phyloP scores from a whole-genome alignment of 768 basidiomycete species.

The Tylopilus felleus region DNA sequence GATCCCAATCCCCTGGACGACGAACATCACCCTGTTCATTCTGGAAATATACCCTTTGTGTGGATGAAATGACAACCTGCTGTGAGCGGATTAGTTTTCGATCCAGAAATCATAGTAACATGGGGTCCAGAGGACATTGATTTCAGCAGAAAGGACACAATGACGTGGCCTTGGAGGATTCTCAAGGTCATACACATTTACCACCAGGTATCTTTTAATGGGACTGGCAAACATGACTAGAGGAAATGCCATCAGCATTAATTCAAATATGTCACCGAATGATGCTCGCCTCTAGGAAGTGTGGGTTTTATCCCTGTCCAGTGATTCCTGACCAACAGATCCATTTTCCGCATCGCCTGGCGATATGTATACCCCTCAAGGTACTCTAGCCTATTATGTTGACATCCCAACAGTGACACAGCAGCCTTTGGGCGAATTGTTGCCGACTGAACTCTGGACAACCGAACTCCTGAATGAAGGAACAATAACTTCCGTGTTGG shows the following conservation, averaged over 20 bases:
- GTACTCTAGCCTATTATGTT: neutral
- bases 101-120: too few relatives aligned
- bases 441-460: neutral
- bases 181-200: neutral
- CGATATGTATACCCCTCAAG: neutral
- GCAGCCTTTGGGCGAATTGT: neutral
- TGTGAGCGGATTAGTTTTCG: slow-evolving; percentile 1
- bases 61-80: slow-evolving; percentile 12
- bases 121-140: slow-evolving; percentile 11
- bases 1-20: too few relatives aligned
- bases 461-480: neutral
- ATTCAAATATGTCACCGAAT: neutral
- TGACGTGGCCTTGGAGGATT: neutral
- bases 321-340: slow-evolving; percentile 4
- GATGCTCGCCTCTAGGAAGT: neutral
- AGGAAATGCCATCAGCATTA: neutral
- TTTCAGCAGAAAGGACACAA: neutral
- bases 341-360: neutral
- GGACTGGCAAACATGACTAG: slow-evolving; percentile 1
- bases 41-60: slow-evolving; percentile 3
- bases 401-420: neutral
- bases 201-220: slow-evolving; percentile 11
- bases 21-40: neutral
- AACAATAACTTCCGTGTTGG: neutral
- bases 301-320: neutral